Percentiles rank a stretch among this genome's conserved stretches.
Conservation (phyloP, 108 stramenopile species). For the Pseudonitzschia pungens region DNA sequence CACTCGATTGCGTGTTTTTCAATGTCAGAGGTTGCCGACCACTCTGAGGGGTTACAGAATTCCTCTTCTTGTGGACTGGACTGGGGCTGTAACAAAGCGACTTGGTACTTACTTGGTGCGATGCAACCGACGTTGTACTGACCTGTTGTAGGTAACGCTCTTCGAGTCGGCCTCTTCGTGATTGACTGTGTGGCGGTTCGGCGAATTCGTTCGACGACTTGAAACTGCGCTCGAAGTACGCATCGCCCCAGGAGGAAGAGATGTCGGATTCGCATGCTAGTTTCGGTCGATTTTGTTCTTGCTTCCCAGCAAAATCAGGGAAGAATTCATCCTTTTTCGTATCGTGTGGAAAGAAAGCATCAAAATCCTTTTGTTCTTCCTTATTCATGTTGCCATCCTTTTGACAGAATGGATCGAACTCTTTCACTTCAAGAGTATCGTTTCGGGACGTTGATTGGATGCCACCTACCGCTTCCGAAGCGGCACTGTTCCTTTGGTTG, state of each 20-base stretch:
- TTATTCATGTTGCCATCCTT: neutral
- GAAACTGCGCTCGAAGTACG: neutral
- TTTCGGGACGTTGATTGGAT: neutral
- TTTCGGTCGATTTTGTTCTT: neutral
- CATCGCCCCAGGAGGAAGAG: neutral
- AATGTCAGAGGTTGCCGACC: neutral
- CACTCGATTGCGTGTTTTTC: neutral
- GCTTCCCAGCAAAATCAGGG: neutral
- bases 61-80: slow-evolving; percentile 7
- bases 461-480: neutral
- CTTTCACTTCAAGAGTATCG: slow-evolving; percentile 1
- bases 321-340: neutral
- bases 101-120: slow-evolving; percentile 3
- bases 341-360: neutral
- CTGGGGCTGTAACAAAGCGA: slow-evolving; percentile 20
- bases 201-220: neutral
- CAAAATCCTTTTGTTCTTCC: neutral
- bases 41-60: neutral
- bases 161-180: neutral
- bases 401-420: slow-evolving; percentile 4
- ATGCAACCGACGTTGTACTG: neutral
- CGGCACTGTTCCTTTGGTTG: neutral
- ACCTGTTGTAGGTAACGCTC: neutral
- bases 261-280: neutral
- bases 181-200: neutral